These are phyloP conservation scores for Tylopilus cervinicoccineus DNA, from an alignment of 768 basidiomycete genomes.

Conservation along the genomic window DNA sequence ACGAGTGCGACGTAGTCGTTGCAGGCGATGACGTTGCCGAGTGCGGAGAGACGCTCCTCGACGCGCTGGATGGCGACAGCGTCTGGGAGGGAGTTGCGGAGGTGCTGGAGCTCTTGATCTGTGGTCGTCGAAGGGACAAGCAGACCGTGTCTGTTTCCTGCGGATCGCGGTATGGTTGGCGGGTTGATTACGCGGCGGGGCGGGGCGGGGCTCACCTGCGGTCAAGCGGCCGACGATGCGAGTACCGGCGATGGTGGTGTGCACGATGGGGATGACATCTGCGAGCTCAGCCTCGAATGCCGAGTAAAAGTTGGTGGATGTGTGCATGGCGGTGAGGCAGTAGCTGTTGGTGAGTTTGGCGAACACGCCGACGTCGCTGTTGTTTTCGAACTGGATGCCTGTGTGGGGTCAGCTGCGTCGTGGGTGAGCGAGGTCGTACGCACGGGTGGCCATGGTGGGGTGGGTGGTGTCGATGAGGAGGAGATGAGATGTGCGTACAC, in stretches of 20 bases:
- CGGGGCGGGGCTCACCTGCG: slow-evolving; percentile 53
- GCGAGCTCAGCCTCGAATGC: slow-evolving; percentile 93
- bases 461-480: not conserved
- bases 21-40: slow-evolving; percentile 97
- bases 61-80: slow-evolving; percentile 92
- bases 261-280: slow-evolving; percentile 93
- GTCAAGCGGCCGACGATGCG: slow-evolving; percentile 91
- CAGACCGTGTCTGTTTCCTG: slow-evolving; percentile 94
- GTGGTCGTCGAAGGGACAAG: slow-evolving; percentile 95
- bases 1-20: slow-evolving; percentile 99
- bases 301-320: slow-evolving; percentile 97
- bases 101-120: slow-evolving; percentile 97
- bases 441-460: slow-evolving; percentile 61
- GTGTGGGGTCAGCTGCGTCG: slow-evolving; percentile 3
- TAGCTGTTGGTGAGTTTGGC: slow-evolving; percentile 97
- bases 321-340: slow-evolving; percentile 90
- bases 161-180: not conserved
- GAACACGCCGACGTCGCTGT: slow-evolving; percentile 95
- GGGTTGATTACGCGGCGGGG: fast-evolving
- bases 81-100: slow-evolving; percentile 93
- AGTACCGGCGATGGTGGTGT: slow-evolving; percentile 92
- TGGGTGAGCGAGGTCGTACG: slow-evolving; percentile 19
- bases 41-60: slow-evolving; percentile 93
- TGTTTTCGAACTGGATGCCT: slow-evolving; percentile 94
- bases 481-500: not conserved